Conservation (phyloP, 163 green algal genomes). For the Scenedesmus sp. region DNA sequence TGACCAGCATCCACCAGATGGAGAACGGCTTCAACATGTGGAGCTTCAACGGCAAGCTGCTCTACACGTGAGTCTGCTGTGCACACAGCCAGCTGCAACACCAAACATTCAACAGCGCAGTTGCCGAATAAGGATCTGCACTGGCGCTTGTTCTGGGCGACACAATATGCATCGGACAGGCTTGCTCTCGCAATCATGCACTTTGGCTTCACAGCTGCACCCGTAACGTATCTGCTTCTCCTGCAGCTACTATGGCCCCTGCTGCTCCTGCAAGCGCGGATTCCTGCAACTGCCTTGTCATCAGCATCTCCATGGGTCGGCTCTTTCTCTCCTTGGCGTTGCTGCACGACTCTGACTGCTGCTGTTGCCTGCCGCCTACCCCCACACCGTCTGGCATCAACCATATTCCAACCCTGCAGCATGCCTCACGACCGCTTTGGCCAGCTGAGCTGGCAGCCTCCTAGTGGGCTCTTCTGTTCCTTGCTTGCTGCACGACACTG, state of each 20-base stretch:
- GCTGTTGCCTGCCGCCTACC: background rate
- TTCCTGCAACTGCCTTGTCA: background rate
- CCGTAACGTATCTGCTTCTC: too few species aligned
- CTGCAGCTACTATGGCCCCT: too few species aligned
- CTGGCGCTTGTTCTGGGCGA: too few species aligned
- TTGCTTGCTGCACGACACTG: background rate
- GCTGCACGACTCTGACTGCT: background rate
- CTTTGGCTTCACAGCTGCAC: background rate
- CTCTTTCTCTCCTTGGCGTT: too few species aligned
- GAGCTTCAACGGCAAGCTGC: slow-evolving; percentile 88
- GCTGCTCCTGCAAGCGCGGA: too few species aligned
- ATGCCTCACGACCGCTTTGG: too few species aligned
- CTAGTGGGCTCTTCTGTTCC: background rate
- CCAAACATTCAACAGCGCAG: background rate
- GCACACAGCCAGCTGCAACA: background rate
- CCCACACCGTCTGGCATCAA: too few species aligned
- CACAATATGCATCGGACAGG: too few species aligned
- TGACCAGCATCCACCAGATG: slow-evolving; percentile 94
- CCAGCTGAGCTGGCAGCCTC: too few species aligned
- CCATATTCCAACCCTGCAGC: too few species aligned
- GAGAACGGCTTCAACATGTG: slow-evolving; percentile 97
- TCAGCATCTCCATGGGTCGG: background rate
- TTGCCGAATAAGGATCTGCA: background rate
- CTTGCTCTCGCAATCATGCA: background rate
- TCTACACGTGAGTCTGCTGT: slow-evolving; percentile 70